Evolutionary conservation across 1,284 basidiomycete species (phyloP).

Genomic region (Apiotrichum montevideense): DNA sequence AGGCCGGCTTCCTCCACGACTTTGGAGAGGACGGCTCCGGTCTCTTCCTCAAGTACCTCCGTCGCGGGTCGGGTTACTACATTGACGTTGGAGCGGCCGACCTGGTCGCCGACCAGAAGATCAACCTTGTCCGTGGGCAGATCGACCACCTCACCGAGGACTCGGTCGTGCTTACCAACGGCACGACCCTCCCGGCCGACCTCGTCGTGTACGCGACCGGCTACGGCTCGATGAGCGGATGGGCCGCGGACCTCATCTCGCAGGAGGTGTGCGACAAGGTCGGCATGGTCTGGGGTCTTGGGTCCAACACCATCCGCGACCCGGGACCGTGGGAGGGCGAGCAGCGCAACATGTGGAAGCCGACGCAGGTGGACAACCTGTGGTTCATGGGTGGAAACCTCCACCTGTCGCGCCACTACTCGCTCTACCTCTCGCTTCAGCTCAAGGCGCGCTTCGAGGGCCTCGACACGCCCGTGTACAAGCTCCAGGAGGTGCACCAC

Average conservation of each 20-base stretch:
- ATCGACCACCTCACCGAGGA: slow-evolving; percentile 19
- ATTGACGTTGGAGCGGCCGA: slow-evolving; percentile 20
- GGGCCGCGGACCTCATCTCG: slow-evolving; percentile 14
- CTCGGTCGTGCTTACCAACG: slow-evolving; percentile 11
- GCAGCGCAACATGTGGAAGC: slow-evolving; percentile 19
- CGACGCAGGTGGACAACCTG: slow-evolving; percentile 12
- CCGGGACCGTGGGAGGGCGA: slow-evolving; percentile 19
- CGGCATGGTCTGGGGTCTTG: slow-evolving; percentile 16
- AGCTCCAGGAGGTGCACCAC: slow-evolving; percentile 15
- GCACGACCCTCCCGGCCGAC: slow-evolving; percentile 11
- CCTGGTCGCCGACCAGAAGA: slow-evolving; percentile 21
- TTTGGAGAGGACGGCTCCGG: slow-evolving; percentile 20
- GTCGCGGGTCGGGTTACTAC: slow-evolving; percentile 16
- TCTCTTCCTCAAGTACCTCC: slow-evolving; percentile 19
- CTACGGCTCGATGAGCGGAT: slow-evolving; percentile 16
- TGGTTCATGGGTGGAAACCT: slow-evolving; percentile 18
- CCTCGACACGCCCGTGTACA: slow-evolving; percentile 15
- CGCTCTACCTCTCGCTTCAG: slow-evolving; percentile 16
- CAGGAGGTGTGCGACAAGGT: slow-evolving; percentile 16
- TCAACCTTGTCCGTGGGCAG: slow-evolving; percentile 22
- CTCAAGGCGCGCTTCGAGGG: slow-evolving; percentile 19
- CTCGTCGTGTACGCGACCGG: slow-evolving; percentile 18
- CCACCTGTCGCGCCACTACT: slow-evolving; percentile 16
- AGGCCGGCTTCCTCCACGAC: slow-evolving; percentile 22
- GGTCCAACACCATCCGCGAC: slow-evolving; percentile 14